phyloP scores from a whole-genome alignment of 352 stramenopile species.

The Pelagophyceae sp. region DNA sequence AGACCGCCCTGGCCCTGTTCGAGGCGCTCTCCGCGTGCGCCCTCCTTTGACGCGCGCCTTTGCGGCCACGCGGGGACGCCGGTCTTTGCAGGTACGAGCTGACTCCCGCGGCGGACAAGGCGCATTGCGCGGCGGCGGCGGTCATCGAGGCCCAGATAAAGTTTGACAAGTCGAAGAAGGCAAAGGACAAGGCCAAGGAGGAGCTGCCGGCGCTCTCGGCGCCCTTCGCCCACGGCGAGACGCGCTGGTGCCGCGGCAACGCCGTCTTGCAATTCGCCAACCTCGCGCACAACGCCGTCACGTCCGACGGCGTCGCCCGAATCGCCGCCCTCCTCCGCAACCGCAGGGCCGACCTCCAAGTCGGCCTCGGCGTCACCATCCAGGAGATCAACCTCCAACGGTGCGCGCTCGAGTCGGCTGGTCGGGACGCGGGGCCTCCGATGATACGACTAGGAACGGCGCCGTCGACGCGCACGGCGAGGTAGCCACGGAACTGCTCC shows the following conservation, averaged over 20 bases:
- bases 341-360: background rate
- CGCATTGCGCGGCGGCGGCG: background rate
- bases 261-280: background rate
- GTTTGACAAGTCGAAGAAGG: background rate
- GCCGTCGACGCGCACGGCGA: no score
- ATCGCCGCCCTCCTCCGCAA: background rate
- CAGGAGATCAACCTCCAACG: background rate
- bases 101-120: background rate
- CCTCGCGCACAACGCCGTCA: background rate
- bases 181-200: background rate
- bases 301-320: background rate
- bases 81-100: no score
- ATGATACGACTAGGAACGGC: no score
- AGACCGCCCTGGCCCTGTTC: background rate
- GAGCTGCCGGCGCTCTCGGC: background rate
- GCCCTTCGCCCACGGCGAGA: background rate
- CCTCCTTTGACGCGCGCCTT: no score
- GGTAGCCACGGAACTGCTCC: no score
- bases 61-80: no score
- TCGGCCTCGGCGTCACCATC: background rate
- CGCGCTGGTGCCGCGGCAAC: background rate
- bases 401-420: no score
- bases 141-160: background rate
- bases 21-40: background rate
- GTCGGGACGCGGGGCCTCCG: no score